Evolutionary conservation across 2,329 filamentous ascomycete species (phyloP), one percentile per base, ranked within the genome.

Genomic region (Basipetospora chlamydospora): DNA sequence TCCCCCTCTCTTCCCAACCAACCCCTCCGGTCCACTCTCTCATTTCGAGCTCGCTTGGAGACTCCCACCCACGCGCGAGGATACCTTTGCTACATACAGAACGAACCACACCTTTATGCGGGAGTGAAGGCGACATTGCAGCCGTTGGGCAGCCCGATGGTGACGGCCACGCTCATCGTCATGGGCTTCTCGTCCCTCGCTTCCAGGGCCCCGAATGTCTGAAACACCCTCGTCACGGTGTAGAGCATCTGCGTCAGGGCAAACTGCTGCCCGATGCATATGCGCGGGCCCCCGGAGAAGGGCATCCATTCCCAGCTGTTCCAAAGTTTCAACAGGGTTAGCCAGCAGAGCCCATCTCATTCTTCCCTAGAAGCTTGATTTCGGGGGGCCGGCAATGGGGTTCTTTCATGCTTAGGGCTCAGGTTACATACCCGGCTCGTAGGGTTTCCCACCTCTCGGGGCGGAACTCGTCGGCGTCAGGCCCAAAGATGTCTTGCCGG

Each of bases 241-340:
- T 29, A 28, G 13, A n/a, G 20, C 13, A 22, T 15, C 26, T 28
- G 16, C 15, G 35, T 33, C 15, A 28, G 25, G 21, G 26, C 33
- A 6, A 36, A 16, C 11, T 15, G 26, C 16, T 33, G 33, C 5
- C 33, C 40, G 13, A 31, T 33, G 16, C 40, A 41, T n/a, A 22
- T 31, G 13, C 33, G 32, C 6, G 37, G 26, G 16, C 40, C 40
- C 10, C 35, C 38, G 16, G 36, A 34, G 28, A 41, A 41, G 9
- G 37, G 28, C 9, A 39, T 25, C 21, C 33, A 35, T 15, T 28
- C 26, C 26, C 38, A 35, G n/a, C 34, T 23, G 26, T 17, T 13
- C 13, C 16, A 17, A 28, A 6, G 6, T n/a, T n/a, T n/a, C n/a
- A n/a, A n/a, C n/a, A 17, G 4, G 3, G 23, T 20, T 35, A 26